A percentile compares a stretch with the other conserved stretches of the same genome.
These are phyloP conservation scores for Triglochin maritima DNA, from an alignment of 106 monocot species.

Conservation along the genomic window DNA sequence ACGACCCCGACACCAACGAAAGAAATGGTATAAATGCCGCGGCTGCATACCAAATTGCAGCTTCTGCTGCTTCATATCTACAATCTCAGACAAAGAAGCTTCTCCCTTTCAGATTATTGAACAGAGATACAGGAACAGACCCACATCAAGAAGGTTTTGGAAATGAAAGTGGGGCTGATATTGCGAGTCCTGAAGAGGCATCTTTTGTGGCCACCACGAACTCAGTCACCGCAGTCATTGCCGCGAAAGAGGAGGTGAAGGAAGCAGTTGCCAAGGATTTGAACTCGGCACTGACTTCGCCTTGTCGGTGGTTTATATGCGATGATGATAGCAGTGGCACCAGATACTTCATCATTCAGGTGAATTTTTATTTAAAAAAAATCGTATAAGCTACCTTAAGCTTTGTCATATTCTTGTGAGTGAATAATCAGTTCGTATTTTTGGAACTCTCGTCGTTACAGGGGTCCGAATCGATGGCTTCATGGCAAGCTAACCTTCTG, in stretches of 20 bases:
- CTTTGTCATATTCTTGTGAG: neutral
- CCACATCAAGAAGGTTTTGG: neutral
- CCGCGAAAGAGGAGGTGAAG: conserved; percentile 73
- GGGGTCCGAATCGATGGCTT: conserved; percentile 83
- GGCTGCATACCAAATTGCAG: conserved; percentile 44
- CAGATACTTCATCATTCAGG: conserved; percentile 91
- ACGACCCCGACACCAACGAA: conserved; percentile 2
- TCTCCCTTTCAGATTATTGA: conserved; percentile 25
- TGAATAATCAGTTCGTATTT: no score
- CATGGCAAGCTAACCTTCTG: conserved; percentile 92
- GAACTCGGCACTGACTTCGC: conserved; percentile 49
- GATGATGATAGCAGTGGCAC: conserved; percentile 59
- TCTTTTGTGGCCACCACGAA: conserved; percentile 73
- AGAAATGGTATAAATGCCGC: conserved; percentile 23
- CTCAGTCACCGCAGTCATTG: conserved; percentile 76
- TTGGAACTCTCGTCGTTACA: conserved; percentile 10
- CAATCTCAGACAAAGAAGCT: conserved; percentile 34
- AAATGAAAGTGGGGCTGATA: neutral
- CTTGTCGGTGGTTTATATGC: conserved; percentile 82
- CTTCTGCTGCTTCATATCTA: conserved; percentile 68
- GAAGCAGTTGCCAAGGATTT: conserved; percentile 68
- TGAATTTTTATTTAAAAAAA: neutral
- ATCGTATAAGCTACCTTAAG: no score
- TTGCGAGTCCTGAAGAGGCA: conserved; percentile 23
- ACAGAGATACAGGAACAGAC: neutral